Evolutionary conservation across 75 land plant genomes (phyloP).

Genomic region (Pinus albicaulis): DNA sequence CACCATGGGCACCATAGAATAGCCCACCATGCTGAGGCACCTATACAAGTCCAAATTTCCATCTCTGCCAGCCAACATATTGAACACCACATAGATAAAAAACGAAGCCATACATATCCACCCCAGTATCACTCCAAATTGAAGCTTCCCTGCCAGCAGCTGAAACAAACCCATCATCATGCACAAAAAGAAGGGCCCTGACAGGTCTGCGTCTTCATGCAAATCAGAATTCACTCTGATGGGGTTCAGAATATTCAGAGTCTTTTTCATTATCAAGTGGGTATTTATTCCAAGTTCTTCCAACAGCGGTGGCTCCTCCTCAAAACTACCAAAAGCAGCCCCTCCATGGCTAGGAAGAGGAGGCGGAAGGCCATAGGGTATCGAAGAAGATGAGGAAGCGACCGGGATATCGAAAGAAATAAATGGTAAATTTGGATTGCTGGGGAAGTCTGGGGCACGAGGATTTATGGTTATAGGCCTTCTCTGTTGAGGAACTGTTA

Average conservation of each 20-base stretch:
- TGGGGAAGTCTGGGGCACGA: conserved; percentile 30
- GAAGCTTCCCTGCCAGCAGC: conserved; percentile 85
- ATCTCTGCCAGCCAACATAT: conserved; percentile 80
- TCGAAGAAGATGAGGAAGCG: conserved; percentile 27
- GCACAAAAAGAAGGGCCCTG: conserved; percentile 80
- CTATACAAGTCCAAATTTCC: conserved; percentile 86
- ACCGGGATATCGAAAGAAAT: conserved; percentile 84
- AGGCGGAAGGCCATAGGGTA: background rate
- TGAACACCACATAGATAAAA: conserved; percentile 84
- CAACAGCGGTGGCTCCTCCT: conserved; percentile 91
- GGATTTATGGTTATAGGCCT: conserved; percentile 25
- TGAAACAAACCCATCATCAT: conserved; percentile 88
- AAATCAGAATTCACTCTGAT: conserved; percentile 52
- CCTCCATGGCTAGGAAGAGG: background rate
- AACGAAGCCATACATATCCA: conserved; percentile 88
- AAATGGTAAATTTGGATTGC: conserved; percentile 60
- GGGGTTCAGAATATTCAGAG: conserved; percentile 75
- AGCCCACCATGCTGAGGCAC: conserved; percentile 87
- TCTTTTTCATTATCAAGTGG: conserved; percentile 70
- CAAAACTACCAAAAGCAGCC: conserved; percentile 35
- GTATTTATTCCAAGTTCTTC: conserved; percentile 94
- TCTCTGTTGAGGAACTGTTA: conserved; percentile 34
- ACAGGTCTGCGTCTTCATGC: conserved; percentile 90
- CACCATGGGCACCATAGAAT: conserved; percentile 88
- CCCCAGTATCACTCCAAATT: conserved; percentile 88